Percentiles rank a stretch among this genome's conserved stretches.
Conservation (phyloP, 805 yeast species). For the Sporopachydermia lactativora region DNA sequence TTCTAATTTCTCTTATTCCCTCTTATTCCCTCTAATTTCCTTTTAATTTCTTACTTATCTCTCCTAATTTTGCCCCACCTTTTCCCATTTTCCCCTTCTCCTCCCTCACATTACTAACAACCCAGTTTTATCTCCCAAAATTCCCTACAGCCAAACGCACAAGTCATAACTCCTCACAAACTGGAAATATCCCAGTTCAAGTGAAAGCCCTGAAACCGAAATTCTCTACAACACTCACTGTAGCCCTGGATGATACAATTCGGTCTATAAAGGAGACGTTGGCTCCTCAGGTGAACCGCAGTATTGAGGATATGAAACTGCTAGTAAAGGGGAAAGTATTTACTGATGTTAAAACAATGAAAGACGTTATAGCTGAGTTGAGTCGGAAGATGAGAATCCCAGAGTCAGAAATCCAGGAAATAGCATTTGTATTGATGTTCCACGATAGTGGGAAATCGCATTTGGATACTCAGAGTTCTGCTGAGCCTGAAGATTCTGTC, state of each 20-base stretch:
- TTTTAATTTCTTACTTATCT: too few species aligned
- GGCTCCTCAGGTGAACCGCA: slow-evolving; percentile 16
- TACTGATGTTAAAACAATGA: slow-evolving; percentile 32
- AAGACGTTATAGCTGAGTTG: slow-evolving; percentile 15
- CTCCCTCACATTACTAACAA: too few species aligned
- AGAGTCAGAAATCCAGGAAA: slow-evolving; percentile 11
- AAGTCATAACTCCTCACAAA: too few species aligned
- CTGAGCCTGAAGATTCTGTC: slow-evolving; percentile 4
- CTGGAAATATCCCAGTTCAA: neutral
- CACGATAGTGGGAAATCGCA: slow-evolving; percentile 7
- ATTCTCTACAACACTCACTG: neutral
- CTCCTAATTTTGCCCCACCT: too few species aligned
- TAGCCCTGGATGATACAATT: slow-evolving; percentile 18
- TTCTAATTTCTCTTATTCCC: too few species aligned
- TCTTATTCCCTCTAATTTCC: too few species aligned
- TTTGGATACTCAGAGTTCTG: slow-evolving; percentile 1
- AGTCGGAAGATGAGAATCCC: neutral
- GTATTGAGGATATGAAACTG: slow-evolving; percentile 29
- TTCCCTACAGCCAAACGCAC: neutral
- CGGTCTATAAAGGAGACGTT: slow-evolving; percentile 20
- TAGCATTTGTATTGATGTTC: slow-evolving; percentile 32
- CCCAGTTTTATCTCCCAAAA: neutral
- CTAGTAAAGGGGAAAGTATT: slow-evolving; percentile 50
- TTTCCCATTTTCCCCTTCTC: too few species aligned
- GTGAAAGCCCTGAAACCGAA: neutral